These are phyloP conservation scores for Ambrosiella xylebori DNA, from an alignment of 2,329 filamentous ascomycete species.

Conservation along the genomic window DNA sequence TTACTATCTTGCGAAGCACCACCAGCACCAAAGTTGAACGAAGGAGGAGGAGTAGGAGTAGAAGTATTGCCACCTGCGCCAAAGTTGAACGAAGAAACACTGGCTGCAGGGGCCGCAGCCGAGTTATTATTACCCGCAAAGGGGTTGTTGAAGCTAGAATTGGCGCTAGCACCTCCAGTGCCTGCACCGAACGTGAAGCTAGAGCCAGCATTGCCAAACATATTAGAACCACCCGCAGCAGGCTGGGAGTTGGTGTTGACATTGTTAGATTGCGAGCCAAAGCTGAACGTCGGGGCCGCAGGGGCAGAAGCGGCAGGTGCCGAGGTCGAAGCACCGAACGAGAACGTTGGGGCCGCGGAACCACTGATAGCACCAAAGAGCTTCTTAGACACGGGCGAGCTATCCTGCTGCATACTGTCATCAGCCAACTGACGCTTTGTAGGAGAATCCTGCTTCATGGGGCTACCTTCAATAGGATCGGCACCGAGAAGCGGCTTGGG, in stretches of 20 bases:
- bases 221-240: slow-evolving; percentile 15
- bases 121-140: slow-evolving; percentile 16
- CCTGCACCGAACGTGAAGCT: slow-evolving; percentile 14
- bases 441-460: slow-evolving; percentile 25
- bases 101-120: slow-evolving; percentile 12
- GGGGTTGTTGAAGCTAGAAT: slow-evolving; percentile 24
- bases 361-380: slow-evolving; percentile 10
- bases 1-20: slow-evolving; percentile 15
- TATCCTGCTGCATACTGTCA: slow-evolving; percentile 12
- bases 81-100: slow-evolving; percentile 23
- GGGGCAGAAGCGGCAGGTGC: slow-evolving; percentile 13
- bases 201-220: slow-evolving; percentile 19
- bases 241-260: slow-evolving; percentile 7
- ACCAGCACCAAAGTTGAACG: slow-evolving; percentile 13
- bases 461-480: slow-evolving; percentile 24
- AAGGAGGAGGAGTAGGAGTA: slow-evolving; percentile 7
- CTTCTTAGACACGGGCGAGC: slow-evolving; percentile 15
- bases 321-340: slow-evolving; percentile 18
- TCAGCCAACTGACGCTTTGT: slow-evolving; percentile 6
- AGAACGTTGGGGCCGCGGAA: slow-evolving; percentile 19
- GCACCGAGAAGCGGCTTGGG: slow-evolving; percentile 23
- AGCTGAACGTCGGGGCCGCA: slow-evolving; percentile 20
- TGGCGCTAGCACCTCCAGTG: slow-evolving; percentile 15
- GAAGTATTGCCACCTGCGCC: slow-evolving; percentile 17
- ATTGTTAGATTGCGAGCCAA: slow-evolving; percentile 19